Base-by-base conservation (phyloP, 208 protist genomes). In the Crithidia fasciculata region DNA sequence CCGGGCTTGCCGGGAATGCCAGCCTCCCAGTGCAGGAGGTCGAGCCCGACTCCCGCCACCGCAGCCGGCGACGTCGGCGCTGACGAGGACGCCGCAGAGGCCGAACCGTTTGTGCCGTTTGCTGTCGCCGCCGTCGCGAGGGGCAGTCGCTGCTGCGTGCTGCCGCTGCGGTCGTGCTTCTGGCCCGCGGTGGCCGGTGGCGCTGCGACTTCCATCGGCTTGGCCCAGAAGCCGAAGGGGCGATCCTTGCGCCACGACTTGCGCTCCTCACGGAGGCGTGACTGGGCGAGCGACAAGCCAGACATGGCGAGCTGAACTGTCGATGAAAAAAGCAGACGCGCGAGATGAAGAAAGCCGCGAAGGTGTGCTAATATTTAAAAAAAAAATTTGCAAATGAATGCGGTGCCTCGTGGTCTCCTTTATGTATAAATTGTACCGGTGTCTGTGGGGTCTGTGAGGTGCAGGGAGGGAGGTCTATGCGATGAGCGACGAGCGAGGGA, bases 21-120 rank as follows among this genome's bases (percentile, higher is more conserved):
- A 57, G 97, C 98, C 70, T 99, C 95, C 99, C 99, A 99, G 49
- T 93, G 75, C 50, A 99, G 87, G 9, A 99, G 60, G 82, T 99
- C 92, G 44, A 97, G 66, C 53, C 88, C 83, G 7, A 36, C 71
- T 5, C 49, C 54, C 2, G 64, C 59, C 1, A 55, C 53, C 5
- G 68, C 52, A 9, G 74, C 37, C n/a, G 76, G 37, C 5, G 72
- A 60, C 2, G 54, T 61, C 18, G 82, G 57, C 39, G 70, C 50
- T 9, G 80, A 56, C 1, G 77, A 41, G 8, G 57, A 54, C 5
- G 19, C 36, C 39, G 52, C 36, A 28, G 67, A 52, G 6, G 63
- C 40, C 9, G 41, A 10, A 0, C 52, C 56, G 55, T 66, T 60
- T 15, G 12, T 36, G 37, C 12, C 8, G 19, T 8, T 36, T 12